Conservation (phyloP, 331 rosid genomes). For the Phaseolus coccineus region DNA sequence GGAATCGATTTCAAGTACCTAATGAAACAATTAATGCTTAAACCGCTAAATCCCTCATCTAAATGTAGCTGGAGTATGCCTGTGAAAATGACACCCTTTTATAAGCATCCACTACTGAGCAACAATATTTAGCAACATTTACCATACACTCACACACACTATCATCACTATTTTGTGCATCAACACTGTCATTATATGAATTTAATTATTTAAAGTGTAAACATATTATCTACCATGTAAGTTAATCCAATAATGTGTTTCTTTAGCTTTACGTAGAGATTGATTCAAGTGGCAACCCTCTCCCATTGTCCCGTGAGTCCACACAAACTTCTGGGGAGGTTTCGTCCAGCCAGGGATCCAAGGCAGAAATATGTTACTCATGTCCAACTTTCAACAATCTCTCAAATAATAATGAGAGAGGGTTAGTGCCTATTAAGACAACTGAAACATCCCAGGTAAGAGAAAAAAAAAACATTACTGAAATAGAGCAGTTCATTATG, state of each 20-base stretch:
- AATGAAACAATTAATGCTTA: conserved; percentile 15
- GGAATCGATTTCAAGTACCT: conserved; percentile 33
- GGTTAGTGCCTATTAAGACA: conserved; percentile 35
- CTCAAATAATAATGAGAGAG: conserved; percentile 38
- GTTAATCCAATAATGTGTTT: conserved; percentile 9
- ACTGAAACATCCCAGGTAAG: conserved; percentile 49
- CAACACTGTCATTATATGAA: not conserved
- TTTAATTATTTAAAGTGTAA: not conserved
- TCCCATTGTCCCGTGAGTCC: conserved; percentile 53
- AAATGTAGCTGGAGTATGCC: conserved; percentile 11
- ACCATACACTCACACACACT: not conserved
- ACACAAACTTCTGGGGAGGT: conserved; percentile 61
- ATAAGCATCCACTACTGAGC: conserved; percentile 10
- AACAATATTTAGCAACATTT: conserved; percentile 8
- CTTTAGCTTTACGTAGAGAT: conserved; percentile 65
- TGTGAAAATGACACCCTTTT: conserved; percentile 22
- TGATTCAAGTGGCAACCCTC: conserved; percentile 57
- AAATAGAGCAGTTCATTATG: not conserved
- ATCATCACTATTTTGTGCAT: conserved; percentile 8
- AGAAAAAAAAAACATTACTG: conserved; percentile 1
- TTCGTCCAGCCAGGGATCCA: conserved; percentile 56
- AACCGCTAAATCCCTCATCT: conserved; percentile 5
- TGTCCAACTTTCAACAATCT: conserved; percentile 62
- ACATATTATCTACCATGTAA: conserved; percentile 13
- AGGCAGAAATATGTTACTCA: conserved; percentile 54